Percentiles rank a stretch among this genome's conserved stretches.
These are phyloP conservation scores for Leccinum subgranulosum DNA, from an alignment of 768 basidiomycete genomes.

Conservation along the genomic window DNA sequence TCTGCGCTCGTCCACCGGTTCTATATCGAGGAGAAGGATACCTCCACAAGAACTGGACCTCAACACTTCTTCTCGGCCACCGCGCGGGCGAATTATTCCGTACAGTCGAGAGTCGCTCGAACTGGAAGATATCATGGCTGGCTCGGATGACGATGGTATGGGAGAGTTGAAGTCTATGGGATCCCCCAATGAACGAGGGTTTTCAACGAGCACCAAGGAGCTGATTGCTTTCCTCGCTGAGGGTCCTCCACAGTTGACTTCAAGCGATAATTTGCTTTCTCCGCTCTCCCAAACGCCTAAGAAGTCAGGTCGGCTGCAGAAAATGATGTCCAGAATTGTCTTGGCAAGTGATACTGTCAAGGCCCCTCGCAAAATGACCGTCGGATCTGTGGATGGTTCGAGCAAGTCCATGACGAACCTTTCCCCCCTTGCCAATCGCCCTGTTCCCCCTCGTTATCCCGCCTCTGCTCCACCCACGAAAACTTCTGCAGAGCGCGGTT, in stretches of 20 bases:
- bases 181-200: slow-evolving; percentile 41
- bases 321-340: slow-evolving; percentile 80
- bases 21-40: slow-evolving; percentile 21
- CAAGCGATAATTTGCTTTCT: slow-evolving; percentile 43
- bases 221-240: slow-evolving; percentile 57
- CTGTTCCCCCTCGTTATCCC: slow-evolving; percentile 59
- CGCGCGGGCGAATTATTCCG: slow-evolving; percentile 45
- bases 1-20: slow-evolving; percentile 21
- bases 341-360: slow-evolving; percentile 37
- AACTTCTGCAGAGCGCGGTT: slow-evolving; percentile 34
- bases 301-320: slow-evolving; percentile 65
- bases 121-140: slow-evolving; percentile 71
- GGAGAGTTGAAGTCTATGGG: slow-evolving; percentile 19
- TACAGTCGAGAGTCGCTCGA: slow-evolving; percentile 67
- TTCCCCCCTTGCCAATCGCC: slow-evolving; percentile 53
- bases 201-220: slow-evolving; percentile 47
- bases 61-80: slow-evolving; percentile 15
- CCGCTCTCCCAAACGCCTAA: slow-evolving; percentile 29
- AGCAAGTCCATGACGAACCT: slow-evolving; percentile 39
- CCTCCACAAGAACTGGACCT: slow-evolving; percentile 31
- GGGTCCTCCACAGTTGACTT: slow-evolving; percentile 45
- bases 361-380: slow-evolving; percentile 33
- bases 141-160: slow-evolving; percentile 58
- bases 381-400: slow-evolving; percentile 18
- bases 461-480: slow-evolving; percentile 45